phyloP scores from a whole-genome alignment of 306 rosid genomes.

The Quillaja saponaria region DNA sequence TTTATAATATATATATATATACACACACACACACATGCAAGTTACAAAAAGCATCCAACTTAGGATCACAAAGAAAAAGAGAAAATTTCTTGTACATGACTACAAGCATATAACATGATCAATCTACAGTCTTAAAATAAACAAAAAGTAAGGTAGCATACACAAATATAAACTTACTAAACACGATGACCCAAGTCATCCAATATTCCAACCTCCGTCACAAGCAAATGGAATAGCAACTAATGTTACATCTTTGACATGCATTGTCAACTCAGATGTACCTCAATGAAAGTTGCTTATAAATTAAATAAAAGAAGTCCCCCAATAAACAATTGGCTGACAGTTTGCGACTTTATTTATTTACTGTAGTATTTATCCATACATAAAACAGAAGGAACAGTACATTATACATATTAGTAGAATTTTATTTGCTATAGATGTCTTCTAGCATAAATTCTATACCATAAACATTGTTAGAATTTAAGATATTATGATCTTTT shows the following conservation, averaged over 20 bases:
- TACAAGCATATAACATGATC: no score
- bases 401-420: no score
- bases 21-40: no score
- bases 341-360: neutral
- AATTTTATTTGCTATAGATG: no score
- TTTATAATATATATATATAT: no score
- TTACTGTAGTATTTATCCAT: neutral
- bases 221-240: neutral
- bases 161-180: neutral
- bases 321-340: neutral
- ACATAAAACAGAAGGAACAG: neutral
- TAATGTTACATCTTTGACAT: neutral
- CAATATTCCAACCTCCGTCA: neutral
- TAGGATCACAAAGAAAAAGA: no score
- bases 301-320: neutral
- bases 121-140: neutral
- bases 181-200: neutral
- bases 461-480: no score
- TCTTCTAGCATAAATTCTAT: no score
- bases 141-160: neutral
- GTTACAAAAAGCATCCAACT: neutral
- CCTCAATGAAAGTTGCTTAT: neutral
- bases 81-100: no score
- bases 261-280: neutral
- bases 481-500: no score